Evolutionary conservation across 2,329 filamentous ascomycete genomes (phyloP).

Genomic region (Neophaeococcomyces mojaviensis): DNA sequence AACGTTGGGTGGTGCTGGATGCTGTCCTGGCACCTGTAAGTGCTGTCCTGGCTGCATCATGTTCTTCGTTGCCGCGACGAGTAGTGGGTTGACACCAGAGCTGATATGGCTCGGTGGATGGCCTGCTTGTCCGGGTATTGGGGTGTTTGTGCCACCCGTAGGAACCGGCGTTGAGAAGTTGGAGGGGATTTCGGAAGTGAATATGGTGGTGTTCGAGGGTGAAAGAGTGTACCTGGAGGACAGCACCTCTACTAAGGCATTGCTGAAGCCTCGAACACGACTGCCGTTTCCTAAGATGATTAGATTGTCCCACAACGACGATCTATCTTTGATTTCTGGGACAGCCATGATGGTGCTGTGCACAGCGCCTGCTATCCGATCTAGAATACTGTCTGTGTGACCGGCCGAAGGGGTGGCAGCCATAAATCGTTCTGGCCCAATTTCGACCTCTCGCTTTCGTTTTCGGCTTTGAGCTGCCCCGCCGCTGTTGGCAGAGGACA

Average conservation of each 20-base stretch:
- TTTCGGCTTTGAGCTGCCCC: slow-evolving; percentile 44
- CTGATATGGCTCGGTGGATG: slow-evolving; percentile 50
- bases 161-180: slow-evolving; percentile 85
- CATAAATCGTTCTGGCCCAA: slow-evolving; percentile 56
- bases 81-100: slow-evolving; percentile 72
- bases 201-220: slow-evolving; percentile 87
- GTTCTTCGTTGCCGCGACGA: slow-evolving; percentile 69
- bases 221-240: slow-evolving; percentile 80
- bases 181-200: slow-evolving; percentile 91
- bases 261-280: slow-evolving; percentile 67
- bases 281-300: slow-evolving; percentile 87
- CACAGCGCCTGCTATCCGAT: slow-evolving; percentile 75
- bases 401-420: slow-evolving; percentile 38
- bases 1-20: slow-evolving; percentile 24
- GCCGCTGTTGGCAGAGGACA: slow-evolving; percentile 38
- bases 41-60: slow-evolving; percentile 33
- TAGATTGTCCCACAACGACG: slow-evolving; percentile 82
- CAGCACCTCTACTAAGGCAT: slow-evolving; percentile 75
- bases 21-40: slow-evolving; percentile 32
- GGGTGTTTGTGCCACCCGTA: slow-evolving; percentile 86
- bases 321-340: slow-evolving; percentile 74
- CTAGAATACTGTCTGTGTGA: slow-evolving; percentile 59
- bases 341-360: slow-evolving; percentile 77
- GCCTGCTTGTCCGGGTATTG: slow-evolving; percentile 41
- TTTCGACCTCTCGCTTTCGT: slow-evolving; percentile 48